Evolutionary conservation across 1,284 basidiomycete genomes (phyloP).

Genomic region (Microbotryum scabiosae): DNA sequence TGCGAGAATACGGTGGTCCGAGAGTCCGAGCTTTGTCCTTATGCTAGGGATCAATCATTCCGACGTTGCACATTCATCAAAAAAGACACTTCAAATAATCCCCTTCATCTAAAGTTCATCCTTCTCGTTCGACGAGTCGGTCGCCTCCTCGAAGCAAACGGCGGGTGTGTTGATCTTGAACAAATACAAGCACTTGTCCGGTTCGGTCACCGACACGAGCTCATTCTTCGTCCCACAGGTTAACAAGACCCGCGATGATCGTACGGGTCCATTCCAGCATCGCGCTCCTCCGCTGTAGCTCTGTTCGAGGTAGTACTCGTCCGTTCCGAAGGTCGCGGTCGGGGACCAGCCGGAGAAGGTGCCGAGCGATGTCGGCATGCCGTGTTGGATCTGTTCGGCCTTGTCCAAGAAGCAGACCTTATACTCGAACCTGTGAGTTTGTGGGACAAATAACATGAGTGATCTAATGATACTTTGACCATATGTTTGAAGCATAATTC

Average conservation of each 20-base stretch:
- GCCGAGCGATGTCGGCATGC: background rate
- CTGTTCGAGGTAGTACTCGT: constrained; percentile 71
- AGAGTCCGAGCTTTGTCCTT: no score
- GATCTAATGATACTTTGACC: no score
- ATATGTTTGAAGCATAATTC: constrained; percentile 39
- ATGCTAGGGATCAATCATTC: no score
- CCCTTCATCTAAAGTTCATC: constrained; percentile 15
- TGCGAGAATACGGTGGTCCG: no score
- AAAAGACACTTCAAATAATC: background rate
- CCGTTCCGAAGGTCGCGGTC: constrained; percentile 52
- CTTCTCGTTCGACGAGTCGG: background rate
- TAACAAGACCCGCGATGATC: background rate
- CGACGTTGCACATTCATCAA: background rate
- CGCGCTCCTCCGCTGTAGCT: constrained; percentile 62
- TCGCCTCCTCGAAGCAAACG: constrained; percentile 50
- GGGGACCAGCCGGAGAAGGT: constrained; percentile 53
- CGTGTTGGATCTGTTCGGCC: constrained; percentile 74
- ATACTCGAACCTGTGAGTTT: constrained; percentile 68
- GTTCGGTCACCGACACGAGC: constrained; percentile 71
- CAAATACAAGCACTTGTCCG: constrained; percentile 95
- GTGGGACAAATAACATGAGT: background rate
- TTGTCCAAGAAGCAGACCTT: constrained; percentile 90
- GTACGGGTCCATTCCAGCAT: constrained; percentile 91
- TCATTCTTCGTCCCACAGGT: constrained; percentile 78
- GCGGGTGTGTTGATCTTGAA: constrained; percentile 82